phyloP scores from a whole-genome alignment of 805 yeast species.

The Candida namnaoensis region DNA sequence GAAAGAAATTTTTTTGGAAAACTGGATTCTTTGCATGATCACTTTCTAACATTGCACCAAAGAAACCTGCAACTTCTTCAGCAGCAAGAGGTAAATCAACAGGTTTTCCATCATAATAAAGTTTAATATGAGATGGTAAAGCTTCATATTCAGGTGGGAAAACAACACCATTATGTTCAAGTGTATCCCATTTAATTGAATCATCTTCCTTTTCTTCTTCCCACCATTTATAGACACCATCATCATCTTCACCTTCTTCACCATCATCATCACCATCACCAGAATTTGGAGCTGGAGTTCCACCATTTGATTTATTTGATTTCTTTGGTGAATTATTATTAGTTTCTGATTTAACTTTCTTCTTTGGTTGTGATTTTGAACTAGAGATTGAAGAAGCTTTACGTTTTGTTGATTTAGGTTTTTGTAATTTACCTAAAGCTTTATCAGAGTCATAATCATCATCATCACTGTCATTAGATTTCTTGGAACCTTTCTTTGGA shows the following conservation, averaged over 20 bases:
- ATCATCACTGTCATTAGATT: slow-evolving; percentile 5
- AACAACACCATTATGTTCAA: slow-evolving; percentile 84
- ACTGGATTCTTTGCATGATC: slow-evolving; percentile 86
- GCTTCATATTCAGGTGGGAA: slow-evolving; percentile 93
- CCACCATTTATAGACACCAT: slow-evolving; percentile 77
- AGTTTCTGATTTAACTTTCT: slow-evolving; percentile 4
- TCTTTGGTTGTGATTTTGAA: slow-evolving; percentile 3
- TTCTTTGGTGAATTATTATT: neutral
- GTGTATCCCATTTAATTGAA: slow-evolving; percentile 74
- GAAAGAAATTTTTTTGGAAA: slow-evolving; percentile 81
- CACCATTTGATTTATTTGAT: slow-evolving; percentile 5
- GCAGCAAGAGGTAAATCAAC: slow-evolving; percentile 72
- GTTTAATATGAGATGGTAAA: slow-evolving; percentile 66
- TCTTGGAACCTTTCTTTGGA: neutral
- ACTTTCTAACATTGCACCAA: slow-evolving; percentile 77
- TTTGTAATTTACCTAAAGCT: slow-evolving; percentile 5
- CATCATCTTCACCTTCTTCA: slow-evolving; percentile 41
- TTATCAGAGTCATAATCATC: slow-evolving; percentile 19
- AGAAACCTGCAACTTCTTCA: slow-evolving; percentile 96
- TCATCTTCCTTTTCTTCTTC: slow-evolving; percentile 61
- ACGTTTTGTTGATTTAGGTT: slow-evolving; percentile 6
- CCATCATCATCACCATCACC: slow-evolving; percentile 20
- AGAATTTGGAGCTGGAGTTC: slow-evolving; percentile 4
- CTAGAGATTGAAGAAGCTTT: slow-evolving; percentile 1
- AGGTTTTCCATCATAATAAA: slow-evolving; percentile 69